Base-by-base conservation (phyloP, 23 red algal species). In the Agarophyton chilense region DNA sequence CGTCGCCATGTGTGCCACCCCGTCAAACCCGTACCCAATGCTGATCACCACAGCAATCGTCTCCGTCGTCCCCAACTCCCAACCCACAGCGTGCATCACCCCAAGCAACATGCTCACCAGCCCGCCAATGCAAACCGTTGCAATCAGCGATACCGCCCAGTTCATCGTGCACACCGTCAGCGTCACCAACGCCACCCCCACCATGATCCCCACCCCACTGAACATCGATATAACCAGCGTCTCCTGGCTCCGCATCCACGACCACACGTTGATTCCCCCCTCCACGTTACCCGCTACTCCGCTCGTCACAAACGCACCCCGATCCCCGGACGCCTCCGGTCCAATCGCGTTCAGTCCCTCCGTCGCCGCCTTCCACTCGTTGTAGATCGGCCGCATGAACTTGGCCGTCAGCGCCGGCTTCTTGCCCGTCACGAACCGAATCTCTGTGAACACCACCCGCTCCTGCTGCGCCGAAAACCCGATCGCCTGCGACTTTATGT, bases 21-120 rank as follows among this genome's bases (percentile, higher is more conserved):
- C 88, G 72, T 95, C 93, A 72, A 95, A 75, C 36, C 75, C 77
- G 41, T 91, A 90, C 10, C 93, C 93, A 18, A 95, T 83, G 22
- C 75, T 82, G 42, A 95, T 92, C 9, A 90, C 79, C 13, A 87
- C 77, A 2, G 63, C 78, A 19, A 95, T 77, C n/a, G 93, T 84
- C 65, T 95, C 93, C 2, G 86, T 83, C 17, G 90, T 87, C 16
- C 93, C 93, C 17, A 91, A 58, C 32, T 68, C 26, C 84, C 76
- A 90, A 14, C 93, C 93, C 44, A 72, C 2, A 18, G 90, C 50
- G 66, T 65, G 49, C 0, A 90, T 73, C 31, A 78, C 9, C 16
- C 87, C 93, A 0, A 91, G 55, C 17, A 95, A 47, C 85, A 82
- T 89, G 45, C 29, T 54, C 11, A 90, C 79, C 28, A 95, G 77